Conservation (phyloP, 768 basidiomycete species). For the Collybia sp. region DNA sequence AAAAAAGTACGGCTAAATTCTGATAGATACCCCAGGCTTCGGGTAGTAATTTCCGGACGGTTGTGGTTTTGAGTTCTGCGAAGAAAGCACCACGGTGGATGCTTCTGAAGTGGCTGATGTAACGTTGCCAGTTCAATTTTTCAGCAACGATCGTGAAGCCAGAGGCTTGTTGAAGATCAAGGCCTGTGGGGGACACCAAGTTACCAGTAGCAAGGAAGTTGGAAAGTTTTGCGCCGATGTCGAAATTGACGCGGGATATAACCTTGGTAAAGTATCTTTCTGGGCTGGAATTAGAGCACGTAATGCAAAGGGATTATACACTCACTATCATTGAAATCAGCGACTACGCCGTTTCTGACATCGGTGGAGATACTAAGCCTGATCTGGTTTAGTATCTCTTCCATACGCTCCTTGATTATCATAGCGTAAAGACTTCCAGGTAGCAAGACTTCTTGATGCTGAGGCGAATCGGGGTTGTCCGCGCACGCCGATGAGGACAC, state of each 20-base stretch:
- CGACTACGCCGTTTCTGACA: slow-evolving; percentile 69
- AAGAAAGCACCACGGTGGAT: slow-evolving; percentile 99
- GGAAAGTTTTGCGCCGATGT: slow-evolving; percentile 83
- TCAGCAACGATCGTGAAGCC: slow-evolving; percentile 99
- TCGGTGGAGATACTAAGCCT: slow-evolving; percentile 68
- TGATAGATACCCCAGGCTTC: slow-evolving; percentile 89
- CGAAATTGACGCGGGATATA: slow-evolving; percentile 77
- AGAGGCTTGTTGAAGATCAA: slow-evolving; percentile 94
- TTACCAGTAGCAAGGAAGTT: slow-evolving; percentile 99
- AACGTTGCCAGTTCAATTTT: slow-evolving; percentile 97
- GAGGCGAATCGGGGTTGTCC: slow-evolving; percentile 98
- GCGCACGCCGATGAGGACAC: slow-evolving; percentile 87
- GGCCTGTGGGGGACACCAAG: slow-evolving; percentile 87
- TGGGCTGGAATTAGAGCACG: slow-evolving; percentile 19
- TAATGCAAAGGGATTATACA: slow-evolving; percentile 9
- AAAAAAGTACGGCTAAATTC: background rate
- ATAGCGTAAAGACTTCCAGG: slow-evolving; percentile 91
- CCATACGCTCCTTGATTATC: slow-evolving; percentile 97
- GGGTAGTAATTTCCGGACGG: slow-evolving; percentile 92
- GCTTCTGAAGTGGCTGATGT: slow-evolving; percentile 97
- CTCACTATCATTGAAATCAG: slow-evolving; percentile 88
- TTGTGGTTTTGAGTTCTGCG: slow-evolving; percentile 95
- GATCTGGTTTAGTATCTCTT: slow-evolving; percentile 78
- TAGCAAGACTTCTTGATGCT: slow-evolving; percentile 95
- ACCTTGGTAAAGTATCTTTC: slow-evolving; percentile 81